phyloP scores from a whole-genome alignment of 2,329 filamentous ascomycete species.

The Xylaria sp. region DNA sequence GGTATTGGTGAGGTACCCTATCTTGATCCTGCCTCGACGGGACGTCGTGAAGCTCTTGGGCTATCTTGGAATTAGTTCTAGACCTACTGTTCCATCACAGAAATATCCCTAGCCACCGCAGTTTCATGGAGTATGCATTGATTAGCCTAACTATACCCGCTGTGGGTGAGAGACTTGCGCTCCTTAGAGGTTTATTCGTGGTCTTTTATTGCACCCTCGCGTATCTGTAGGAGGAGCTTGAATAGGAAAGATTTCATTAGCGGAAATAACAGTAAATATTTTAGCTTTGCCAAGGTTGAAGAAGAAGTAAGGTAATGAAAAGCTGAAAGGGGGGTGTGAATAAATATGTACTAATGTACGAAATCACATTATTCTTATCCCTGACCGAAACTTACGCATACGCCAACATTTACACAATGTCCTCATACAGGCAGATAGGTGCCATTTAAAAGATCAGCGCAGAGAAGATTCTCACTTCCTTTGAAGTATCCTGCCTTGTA shows the following conservation, averaged over 20 bases:
- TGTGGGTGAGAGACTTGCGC: neutral
- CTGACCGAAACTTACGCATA: too few relatives aligned
- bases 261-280: too few relatives aligned
- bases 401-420: too few relatives aligned
- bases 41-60: conserved; percentile 47
- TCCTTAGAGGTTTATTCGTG: neutral
- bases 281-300: neutral
- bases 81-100: too few relatives aligned
- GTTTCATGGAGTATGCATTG: neutral
- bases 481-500: too few relatives aligned
- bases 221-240: neutral
- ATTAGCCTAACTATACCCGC: neutral
- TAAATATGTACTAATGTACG: too few relatives aligned
- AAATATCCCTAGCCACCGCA: neutral
- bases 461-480: too few relatives aligned
- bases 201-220: neutral
- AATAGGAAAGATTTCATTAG: too few relatives aligned
- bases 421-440: too few relatives aligned
- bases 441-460: too few relatives aligned
- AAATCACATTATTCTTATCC: too few relatives aligned
- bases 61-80: conserved; percentile 34
- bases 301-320: neutral
- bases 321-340: too few relatives aligned
- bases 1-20: conserved; percentile 55
- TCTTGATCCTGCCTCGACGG: conserved; percentile 51